Evolutionary conservation across 2,329 filamentous ascomycete species (phyloP).

Genomic region (Orbilia ellipsospora): DNA sequence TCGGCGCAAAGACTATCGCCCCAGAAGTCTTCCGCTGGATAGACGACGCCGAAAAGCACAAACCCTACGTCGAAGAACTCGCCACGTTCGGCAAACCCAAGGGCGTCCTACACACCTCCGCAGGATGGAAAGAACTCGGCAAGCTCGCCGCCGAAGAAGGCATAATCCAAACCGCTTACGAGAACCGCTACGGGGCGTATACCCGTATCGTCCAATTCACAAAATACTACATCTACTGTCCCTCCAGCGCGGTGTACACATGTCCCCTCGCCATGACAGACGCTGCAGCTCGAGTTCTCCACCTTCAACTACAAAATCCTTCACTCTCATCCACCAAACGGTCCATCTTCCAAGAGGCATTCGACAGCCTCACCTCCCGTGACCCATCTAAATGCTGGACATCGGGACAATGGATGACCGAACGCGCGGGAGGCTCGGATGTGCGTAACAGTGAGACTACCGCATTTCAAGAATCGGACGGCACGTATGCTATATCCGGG

Average conservation of each 20-base stretch:
- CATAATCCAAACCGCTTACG: constrained; percentile 67
- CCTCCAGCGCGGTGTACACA: constrained; percentile 71
- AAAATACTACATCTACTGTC: constrained; percentile 69
- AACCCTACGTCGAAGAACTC: constrained; percentile 71
- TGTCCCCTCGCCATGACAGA: constrained; percentile 73
- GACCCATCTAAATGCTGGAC: constrained; percentile 71
- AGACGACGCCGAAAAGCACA: constrained; percentile 74
- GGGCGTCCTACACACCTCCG: constrained; percentile 71
- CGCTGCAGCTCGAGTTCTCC: constrained; percentile 47
- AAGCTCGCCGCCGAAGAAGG: constrained; percentile 71
- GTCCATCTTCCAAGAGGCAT: constrained; percentile 68
- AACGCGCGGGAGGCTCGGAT: constrained; percentile 75
- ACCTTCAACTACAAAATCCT: constrained; percentile 26
- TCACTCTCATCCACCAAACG: constrained; percentile 37
- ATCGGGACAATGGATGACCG: constrained; percentile 82
- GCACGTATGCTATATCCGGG: constrained; percentile 72
- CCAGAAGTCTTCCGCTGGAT: constrained; percentile 69
- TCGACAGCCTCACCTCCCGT: constrained; percentile 68
- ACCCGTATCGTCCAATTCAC: constrained; percentile 72
- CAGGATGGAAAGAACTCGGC: constrained; percentile 75
- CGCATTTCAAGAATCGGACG: constrained; percentile 66
- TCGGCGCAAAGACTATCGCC: constrained; percentile 64
- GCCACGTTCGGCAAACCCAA: constrained; percentile 72
- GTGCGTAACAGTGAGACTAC: constrained; percentile 75
- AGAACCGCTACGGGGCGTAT: constrained; percentile 67